Evolutionary conservation across 805 yeast genomes (phyloP), one percentile per base, ranked within the genome.

Genomic region (Tetrapisispora taiwanensis): DNA sequence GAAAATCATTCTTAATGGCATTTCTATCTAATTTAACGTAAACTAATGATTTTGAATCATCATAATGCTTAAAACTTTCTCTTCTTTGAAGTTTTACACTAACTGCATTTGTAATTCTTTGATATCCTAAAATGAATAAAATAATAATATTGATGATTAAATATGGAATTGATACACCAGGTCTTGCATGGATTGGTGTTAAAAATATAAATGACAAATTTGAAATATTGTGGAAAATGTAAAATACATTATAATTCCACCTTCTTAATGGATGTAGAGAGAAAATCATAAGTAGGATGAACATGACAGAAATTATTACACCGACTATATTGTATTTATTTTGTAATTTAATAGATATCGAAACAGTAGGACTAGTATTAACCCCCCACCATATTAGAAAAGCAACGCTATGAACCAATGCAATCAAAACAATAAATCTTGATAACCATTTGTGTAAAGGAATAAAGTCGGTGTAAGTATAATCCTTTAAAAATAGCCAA

Each of bases 391-490:
- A 66, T 9, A 63, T 55, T 4, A 73, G 30, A 54, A 68, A 84
- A 1, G 78, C 79, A 14, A 75, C 38, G 0, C 78, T 67, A 53
- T 84, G 94, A 3, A 71, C 39, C 0, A 71, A 36, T 0, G 72
- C 71, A 28, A 72, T 56, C 0, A 69, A 47, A 1, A 78, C 55
- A 19, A 81, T 71, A 1, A 78, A 32, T 46, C 90, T 65, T 4
- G 88, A 79, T 1, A 81, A 50, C 89, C 90, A 82, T 53, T 81
- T 81, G 56, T 84, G 94, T 8, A 83, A 52, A 17, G 68, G 68
- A 12, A 84, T 54, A 13, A 75, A 62, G 42, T 74, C 76, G 46
- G 80, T 58, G 53, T 84, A 84, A 42, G 55, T 48, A 38, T 52
- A 56, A 60, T 73, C 53, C 55, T 58, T 73, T 43, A 64, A 55